Conservation (phyloP, 1,139 yeast species). For the Blastobotrys elegans region DNA sequence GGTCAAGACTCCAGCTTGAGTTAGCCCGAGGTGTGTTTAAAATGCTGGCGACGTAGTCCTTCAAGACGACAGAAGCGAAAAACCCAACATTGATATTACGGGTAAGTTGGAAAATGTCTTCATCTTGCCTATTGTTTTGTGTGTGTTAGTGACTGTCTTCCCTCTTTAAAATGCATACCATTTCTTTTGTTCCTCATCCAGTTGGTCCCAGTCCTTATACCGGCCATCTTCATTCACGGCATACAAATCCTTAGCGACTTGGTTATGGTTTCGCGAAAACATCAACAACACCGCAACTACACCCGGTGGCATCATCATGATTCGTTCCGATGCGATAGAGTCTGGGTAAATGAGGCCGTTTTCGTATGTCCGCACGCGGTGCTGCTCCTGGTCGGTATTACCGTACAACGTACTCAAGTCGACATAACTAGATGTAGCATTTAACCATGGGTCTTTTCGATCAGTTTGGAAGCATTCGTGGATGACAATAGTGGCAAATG, state of each 20-base stretch:
- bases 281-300: constrained; percentile 10
- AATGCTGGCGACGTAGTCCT: constrained; percentile 12
- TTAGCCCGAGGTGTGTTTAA: constrained; percentile 12
- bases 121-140: constrained; percentile 7
- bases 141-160: not conserved
- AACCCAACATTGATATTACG: constrained; percentile 13
- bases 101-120: constrained; percentile 11
- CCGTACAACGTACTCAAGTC: constrained; percentile 12
- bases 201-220: constrained; percentile 9
- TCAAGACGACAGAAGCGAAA: constrained; percentile 11
- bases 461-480: constrained; percentile 12
- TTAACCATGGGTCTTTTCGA: constrained; percentile 9
- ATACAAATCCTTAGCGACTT: constrained; percentile 8
- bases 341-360: constrained; percentile 11
- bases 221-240: constrained; percentile 10
- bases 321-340: constrained; percentile 12
- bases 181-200: constrained; percentile 8
- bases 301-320: constrained; percentile 14
- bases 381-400: constrained; percentile 9
- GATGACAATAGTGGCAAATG: constrained; percentile 10
- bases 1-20: constrained; percentile 11
- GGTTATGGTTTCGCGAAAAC: constrained; percentile 11
- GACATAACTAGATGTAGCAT: constrained; percentile 10
- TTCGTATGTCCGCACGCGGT: constrained; percentile 9
- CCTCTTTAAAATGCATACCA: constrained; percentile 6